These are phyloP conservation scores for Whalleya microplaca DNA, from an alignment of 2,329 filamentous ascomycete genomes.

Conservation along the genomic window DNA sequence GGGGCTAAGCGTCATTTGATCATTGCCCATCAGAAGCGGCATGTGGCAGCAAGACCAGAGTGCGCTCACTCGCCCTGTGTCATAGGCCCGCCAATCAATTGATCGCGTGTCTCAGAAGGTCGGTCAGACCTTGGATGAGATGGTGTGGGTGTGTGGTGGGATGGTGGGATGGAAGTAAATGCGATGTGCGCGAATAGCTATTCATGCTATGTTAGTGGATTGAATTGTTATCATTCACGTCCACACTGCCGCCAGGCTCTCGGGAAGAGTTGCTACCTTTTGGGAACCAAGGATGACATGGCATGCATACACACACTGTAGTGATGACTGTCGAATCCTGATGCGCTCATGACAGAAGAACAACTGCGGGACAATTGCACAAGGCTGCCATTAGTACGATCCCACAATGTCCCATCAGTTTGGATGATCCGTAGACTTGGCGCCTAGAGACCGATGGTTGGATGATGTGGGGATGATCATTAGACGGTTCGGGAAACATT, in stretches of 20 bases:
- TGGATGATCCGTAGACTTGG: conserved; percentile 34
- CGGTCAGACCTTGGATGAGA: conserved; percentile 22
- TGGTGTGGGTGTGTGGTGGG: conserved; percentile 12
- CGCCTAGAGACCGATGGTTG: conserved; percentile 18
- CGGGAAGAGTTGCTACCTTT: neutral
- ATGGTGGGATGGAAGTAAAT: neutral
- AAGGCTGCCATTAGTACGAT: conserved; percentile 30
- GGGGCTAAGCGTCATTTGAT: conserved; percentile 33
- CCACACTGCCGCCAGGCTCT: neutral
- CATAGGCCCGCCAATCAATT: conserved; percentile 30
- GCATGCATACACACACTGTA: neutral
- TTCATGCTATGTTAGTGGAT: too few relatives aligned
- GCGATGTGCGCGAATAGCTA: too few relatives aligned
- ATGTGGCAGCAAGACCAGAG: conserved; percentile 23
- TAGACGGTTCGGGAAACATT: neutral
- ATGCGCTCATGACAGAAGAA: conserved; percentile 5
- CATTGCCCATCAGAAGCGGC: conserved; percentile 19
- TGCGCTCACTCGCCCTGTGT: conserved; percentile 10
- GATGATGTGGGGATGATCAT: conserved; percentile 29
- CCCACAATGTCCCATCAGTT: conserved; percentile 28
- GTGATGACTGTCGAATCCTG: neutral
- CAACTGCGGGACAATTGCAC: conserved; percentile 20
- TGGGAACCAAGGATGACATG: neutral
- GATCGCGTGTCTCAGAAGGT: conserved; percentile 30
- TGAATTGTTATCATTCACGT: neutral